Base-by-base conservation (phyloP, 140 eudicot species). In the Ambrosia hybrid region DNA sequence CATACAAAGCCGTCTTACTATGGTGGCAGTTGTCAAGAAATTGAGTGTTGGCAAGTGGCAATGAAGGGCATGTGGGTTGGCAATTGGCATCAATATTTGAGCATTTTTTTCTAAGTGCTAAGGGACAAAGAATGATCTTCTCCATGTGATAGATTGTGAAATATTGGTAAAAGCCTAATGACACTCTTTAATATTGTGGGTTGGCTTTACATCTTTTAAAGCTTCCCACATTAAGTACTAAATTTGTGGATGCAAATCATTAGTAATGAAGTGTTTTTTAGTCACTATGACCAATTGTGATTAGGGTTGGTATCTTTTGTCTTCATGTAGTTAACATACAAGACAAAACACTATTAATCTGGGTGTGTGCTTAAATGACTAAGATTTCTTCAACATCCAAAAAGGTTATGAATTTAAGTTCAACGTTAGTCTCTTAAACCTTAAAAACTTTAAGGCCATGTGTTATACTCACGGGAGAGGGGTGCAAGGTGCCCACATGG, bases 111-210 rank as follows among this genome's bases (percentile, higher is more conserved):
- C n/a, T 11, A 71, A 71, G 82, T 62, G 73, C 62, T 71, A 71
- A 63, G 73, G 71, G 82, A 78, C 82, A 78, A 78, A 78, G 77
- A 64, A 57, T 71, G 55, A 78, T 71, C 55, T 62, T 70, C 67
- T 37, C 64, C 81, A 77, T 71, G 73, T 78, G 82, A 71, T 36
- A 52, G 76, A 77, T 52, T 70, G 55, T 61, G 67, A 65, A 55
- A 64, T 71, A 78, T 64, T 71, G 55, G 77, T 71, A 68, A 52
- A 52, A 71, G 53, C 38, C 57, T 77, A 71, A 77, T 77, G 81
- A 52, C 48, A 41, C 76, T 16, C 72, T 51, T 78, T 71, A 63
- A 78, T 71, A 55, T 78, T 63, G 68, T 71, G 77, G 77, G 82
- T 7, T 71, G 77, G 67, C 68, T 71, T 53, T 59, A 64, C 12